Evolutionary conservation across 2,329 filamentous ascomycete species (phyloP).

Genomic region (Aspergillus latus): DNA sequence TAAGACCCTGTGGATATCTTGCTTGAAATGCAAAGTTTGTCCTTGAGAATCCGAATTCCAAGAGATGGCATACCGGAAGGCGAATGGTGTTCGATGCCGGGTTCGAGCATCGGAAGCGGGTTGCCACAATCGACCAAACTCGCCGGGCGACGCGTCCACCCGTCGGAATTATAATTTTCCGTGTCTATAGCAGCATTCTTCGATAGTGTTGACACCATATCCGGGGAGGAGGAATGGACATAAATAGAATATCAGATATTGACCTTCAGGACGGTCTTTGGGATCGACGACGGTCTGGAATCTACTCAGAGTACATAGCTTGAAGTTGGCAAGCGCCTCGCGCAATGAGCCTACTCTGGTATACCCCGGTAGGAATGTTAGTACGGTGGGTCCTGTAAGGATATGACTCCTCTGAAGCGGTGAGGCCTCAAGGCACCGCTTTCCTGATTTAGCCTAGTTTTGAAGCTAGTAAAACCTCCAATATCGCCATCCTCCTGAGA

Average conservation of each 20-base stretch:
- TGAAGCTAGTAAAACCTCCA: too few relatives aligned
- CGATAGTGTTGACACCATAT: neutral
- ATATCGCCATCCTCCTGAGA: too few relatives aligned
- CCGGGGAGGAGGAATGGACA: neutral
- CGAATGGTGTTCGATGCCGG: neutral
- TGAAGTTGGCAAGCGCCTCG: too few relatives aligned
- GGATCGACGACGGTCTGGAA: too few relatives aligned
- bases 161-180: neutral
- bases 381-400: too few relatives aligned
- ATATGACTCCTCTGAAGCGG: too few relatives aligned
- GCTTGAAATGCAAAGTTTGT: neutral
- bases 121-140: neutral
- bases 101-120: neutral
- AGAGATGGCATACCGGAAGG: neutral
- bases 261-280: neutral
- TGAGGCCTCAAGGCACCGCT: too few relatives aligned
- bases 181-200: slow-evolving; percentile 2
- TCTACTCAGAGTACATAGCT: neutral
- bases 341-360: too few relatives aligned
- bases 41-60: neutral
- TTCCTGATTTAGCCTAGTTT: too few relatives aligned
- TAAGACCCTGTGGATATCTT: neutral
- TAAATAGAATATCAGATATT: neutral
- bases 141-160: slow-evolving; percentile 6
- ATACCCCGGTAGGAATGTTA: too few relatives aligned